These are phyloP conservation scores for Mycena amicta DNA, from an alignment of 768 basidiomycete genomes.

Conservation along the genomic window DNA sequence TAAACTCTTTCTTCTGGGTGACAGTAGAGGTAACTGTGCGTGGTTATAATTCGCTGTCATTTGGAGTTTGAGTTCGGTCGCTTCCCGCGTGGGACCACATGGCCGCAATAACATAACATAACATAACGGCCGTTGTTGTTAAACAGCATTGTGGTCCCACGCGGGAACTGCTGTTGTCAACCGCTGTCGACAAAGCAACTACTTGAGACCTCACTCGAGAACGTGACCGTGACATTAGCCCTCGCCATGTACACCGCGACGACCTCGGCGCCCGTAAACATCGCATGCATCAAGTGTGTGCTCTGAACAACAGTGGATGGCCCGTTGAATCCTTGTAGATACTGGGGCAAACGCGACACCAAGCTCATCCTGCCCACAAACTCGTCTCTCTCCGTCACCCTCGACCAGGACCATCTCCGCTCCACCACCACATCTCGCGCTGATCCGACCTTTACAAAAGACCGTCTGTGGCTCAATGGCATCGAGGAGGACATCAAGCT, in stretches of 20 bases:
- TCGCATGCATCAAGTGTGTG: conserved; percentile 92
- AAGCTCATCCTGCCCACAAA: conserved; percentile 96
- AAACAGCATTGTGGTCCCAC: too few relatives aligned
- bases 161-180: too few relatives aligned
- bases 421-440: conserved; percentile 92
- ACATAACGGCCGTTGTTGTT: too few relatives aligned
- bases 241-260: conserved; percentile 78
- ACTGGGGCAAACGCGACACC: conserved; percentile 99
- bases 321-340: conserved; percentile 56
- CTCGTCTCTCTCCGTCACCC: conserved; percentile 96
- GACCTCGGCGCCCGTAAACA: conserved; percentile 92
- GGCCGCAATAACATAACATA: too few relatives aligned
- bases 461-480: conserved; percentile 94
- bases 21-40: too few relatives aligned
- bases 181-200: too few relatives aligned
- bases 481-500: conserved; percentile 86
- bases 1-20: background rate
- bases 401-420: conserved; percentile 93
- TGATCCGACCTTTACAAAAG: conserved; percentile 70
- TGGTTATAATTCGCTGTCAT: too few relatives aligned
- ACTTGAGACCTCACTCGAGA: background rate
- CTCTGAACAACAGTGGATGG: conserved; percentile 11
- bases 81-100: too few relatives aligned
- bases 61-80: too few relatives aligned
- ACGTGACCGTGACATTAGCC: too few relatives aligned